Conservation (phyloP, 352 stramenopile species). For the Aphanomyces cochlioides region DNA sequence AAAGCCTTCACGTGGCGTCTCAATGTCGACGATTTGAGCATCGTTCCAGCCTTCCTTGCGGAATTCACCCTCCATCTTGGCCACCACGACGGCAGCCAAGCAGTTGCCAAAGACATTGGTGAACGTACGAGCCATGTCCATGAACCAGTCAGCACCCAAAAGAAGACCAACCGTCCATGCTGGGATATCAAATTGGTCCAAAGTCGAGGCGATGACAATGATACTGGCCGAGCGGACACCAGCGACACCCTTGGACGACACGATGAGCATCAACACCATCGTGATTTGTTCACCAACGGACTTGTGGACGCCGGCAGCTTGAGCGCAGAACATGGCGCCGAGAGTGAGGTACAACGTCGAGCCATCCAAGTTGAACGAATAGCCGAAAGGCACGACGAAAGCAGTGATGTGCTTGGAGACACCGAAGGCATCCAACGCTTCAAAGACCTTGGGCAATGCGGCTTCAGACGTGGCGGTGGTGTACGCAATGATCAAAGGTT, state of each 20-base stretch:
- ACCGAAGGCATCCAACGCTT: conserved; percentile 51
- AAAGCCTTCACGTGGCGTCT: no score
- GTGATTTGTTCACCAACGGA: conserved; percentile 53
- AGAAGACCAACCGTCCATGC: conserved; percentile 57
- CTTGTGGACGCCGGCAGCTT: conserved; percentile 47
- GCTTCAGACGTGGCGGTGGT: conserved; percentile 54
- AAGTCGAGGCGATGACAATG: conserved; percentile 46
- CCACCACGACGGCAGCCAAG: conserved; percentile 51
- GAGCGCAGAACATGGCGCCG: conserved; percentile 48
- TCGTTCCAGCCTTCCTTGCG: conserved; percentile 45
- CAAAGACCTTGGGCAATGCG: conserved; percentile 56
- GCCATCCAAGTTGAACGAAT: conserved; percentile 64
- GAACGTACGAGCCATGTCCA: conserved; percentile 56
- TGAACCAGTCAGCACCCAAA: conserved; percentile 55
- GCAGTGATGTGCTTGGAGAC: conserved; percentile 48
- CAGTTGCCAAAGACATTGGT: conserved; percentile 59
- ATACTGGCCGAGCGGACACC: conserved; percentile 47
- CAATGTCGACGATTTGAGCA: no score
- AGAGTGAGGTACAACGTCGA: conserved; percentile 53
- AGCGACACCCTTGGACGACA: conserved; percentile 52
- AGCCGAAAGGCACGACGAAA: conserved; percentile 59
- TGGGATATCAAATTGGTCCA: conserved; percentile 53
- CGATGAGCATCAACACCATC: conserved; percentile 59
- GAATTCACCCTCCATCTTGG: conserved; percentile 60
- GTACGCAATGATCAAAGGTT: conserved; percentile 57